Conservation (phyloP, 495 filamentous ascomycete species). For the Aspergillus carlsbadensis region DNA sequence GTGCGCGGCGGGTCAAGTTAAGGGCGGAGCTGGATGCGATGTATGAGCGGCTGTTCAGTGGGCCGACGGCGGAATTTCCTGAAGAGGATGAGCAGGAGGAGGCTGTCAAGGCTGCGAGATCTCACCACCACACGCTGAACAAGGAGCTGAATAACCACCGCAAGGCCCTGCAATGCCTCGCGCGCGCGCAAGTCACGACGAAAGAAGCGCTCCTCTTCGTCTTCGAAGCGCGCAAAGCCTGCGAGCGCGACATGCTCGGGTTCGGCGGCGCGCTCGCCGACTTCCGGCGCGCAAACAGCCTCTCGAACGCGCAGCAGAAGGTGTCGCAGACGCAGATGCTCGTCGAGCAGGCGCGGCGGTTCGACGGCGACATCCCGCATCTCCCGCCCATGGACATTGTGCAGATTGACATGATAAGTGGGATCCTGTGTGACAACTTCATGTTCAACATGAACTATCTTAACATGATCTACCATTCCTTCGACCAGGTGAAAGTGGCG, state of each 20-base stretch:
- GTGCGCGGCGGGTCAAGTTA: neutral
- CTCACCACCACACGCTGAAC: neutral
- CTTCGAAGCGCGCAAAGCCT: neutral
- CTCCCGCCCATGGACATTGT: conserved; percentile 2
- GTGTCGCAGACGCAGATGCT: conserved; percentile 7
- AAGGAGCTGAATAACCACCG: neutral
- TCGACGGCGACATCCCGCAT: neutral
- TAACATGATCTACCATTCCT: neutral
- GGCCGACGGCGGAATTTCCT: conserved; percentile 3
- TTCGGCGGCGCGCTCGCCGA: conserved; percentile 1
- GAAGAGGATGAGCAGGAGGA: conserved; percentile 7
- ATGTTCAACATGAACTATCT: neutral
- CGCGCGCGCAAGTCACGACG: neutral
- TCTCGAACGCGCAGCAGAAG: conserved; percentile 4
- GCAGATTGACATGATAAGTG: conserved; percentile 1
- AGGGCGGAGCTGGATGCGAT: conserved; percentile 1
- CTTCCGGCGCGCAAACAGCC: neutral
- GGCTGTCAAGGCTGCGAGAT: neutral
- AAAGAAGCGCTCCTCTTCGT: neutral
- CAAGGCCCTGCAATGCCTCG: neutral
- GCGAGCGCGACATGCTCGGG: neutral
- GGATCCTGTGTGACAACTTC: conserved; percentile 3
- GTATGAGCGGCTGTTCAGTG: neutral
- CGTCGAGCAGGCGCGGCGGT: neutral
- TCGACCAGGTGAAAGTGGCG: neutral